Evolutionary conservation across 345 rosid species (phyloP).

Genomic region (Clarkia xantiana): DNA sequence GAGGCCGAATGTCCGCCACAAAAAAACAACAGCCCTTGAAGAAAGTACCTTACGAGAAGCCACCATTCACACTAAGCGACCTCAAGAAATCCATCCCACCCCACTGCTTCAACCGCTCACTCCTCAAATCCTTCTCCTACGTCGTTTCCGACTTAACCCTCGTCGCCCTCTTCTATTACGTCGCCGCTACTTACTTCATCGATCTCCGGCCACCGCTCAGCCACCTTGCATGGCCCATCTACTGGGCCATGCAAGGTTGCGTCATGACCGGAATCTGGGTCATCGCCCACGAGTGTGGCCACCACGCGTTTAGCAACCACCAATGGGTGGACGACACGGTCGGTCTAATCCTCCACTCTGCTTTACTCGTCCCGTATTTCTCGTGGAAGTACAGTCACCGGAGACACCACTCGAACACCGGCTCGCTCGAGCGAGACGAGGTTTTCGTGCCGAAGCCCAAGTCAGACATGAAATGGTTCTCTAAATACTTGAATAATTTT

Average conservation of each 20-base stretch:
- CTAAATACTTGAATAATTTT: slow-evolving; percentile 30
- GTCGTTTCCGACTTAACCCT: slow-evolving; percentile 28
- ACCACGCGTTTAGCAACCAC: slow-evolving; percentile 52
- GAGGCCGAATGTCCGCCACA: slow-evolving; percentile 18
- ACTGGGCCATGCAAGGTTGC: slow-evolving; percentile 44
- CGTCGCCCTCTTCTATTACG: slow-evolving; percentile 19
- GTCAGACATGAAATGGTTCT: slow-evolving; percentile 15
- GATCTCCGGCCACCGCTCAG: slow-evolving; percentile 22
- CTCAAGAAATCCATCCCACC: slow-evolving; percentile 45
- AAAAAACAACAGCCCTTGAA: slow-evolving; percentile 4
- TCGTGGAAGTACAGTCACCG: slow-evolving; percentile 58
- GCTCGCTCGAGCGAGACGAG: slow-evolving; percentile 44
- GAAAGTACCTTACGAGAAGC: slow-evolving; percentile 23
- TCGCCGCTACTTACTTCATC: slow-evolving; percentile 27
- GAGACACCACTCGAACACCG: slow-evolving; percentile 51
- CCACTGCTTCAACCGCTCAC: slow-evolving; percentile 44
- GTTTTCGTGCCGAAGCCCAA: slow-evolving; percentile 45
- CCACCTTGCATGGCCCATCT: slow-evolving; percentile 38
- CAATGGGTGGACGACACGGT: slow-evolving; percentile 39
- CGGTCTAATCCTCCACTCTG: slow-evolving; percentile 46
- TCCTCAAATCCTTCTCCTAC: slow-evolving; percentile 39
- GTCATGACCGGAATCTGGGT: slow-evolving; percentile 48
- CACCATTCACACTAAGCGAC: slow-evolving; percentile 35
- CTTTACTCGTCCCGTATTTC: slow-evolving; percentile 42
- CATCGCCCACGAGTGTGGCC: too few relatives aligned